These are phyloP conservation scores for Rosa rugosa DNA, from an alignment of 306 rosid genomes.

Conservation along the genomic window DNA sequence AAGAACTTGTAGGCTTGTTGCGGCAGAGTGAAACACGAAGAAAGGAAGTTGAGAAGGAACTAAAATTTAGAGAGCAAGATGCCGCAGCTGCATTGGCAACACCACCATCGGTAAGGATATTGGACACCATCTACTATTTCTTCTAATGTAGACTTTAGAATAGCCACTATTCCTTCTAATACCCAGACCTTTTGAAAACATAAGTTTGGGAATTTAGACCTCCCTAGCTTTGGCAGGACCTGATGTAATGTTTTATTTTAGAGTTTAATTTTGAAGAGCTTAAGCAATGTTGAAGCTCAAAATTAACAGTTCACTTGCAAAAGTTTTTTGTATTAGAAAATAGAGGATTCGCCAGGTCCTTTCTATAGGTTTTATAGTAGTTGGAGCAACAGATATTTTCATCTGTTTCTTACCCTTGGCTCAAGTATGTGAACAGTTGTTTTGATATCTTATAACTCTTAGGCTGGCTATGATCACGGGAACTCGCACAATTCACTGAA, in stretches of 20 bases:
- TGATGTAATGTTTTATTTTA: background rate
- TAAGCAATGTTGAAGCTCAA: background rate
- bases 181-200: background rate
- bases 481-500: slow-evolving; percentile 65
- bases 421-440: background rate
- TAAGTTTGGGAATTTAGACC: background rate
- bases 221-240: background rate
- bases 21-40: slow-evolving; percentile 94
- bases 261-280: background rate
- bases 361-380: background rate
- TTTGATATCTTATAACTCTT: slow-evolving; percentile 24
- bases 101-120: slow-evolving; percentile 64
- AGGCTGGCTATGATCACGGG: slow-evolving; percentile 48
- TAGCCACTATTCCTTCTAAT: background rate
- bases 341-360: background rate
- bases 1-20: slow-evolving; percentile 87
- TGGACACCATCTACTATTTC: background rate
- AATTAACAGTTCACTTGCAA: background rate
- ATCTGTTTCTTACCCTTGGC: background rate
- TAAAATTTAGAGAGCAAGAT: slow-evolving; percentile 86
- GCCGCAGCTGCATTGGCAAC: slow-evolving; percentile 68
- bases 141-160: background rate
- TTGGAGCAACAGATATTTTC: background rate
- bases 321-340: background rate
- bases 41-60: slow-evolving; percentile 93